Base-by-base conservation (phyloP, 441 rosid species). In the Erodium texanum region DNA sequence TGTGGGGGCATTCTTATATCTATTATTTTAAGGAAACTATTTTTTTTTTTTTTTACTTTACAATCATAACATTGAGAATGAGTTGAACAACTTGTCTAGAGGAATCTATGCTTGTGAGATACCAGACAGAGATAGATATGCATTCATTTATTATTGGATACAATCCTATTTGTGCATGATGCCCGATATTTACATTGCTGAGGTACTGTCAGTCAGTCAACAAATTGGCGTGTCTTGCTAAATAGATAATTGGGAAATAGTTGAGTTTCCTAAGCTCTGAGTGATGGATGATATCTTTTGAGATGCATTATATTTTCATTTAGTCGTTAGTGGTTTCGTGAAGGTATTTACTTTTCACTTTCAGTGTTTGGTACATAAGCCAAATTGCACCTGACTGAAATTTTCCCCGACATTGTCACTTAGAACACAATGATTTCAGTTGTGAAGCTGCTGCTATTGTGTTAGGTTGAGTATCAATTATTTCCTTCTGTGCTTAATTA, bases 181-280 rank as follows among this genome's bases (percentile, higher is more conserved):
- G 23, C 61, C 22, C 10, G 19, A 54, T 54, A 54, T 54, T 7
- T 58, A 9, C 63, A 58, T 7, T 22, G 63, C 29, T 58, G 29
- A 58, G 63, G 9, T 58, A 58, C 63, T 58, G 27, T 58, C 50
- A 43, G 50, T 43, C 29, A 58, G 63, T 58, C 63, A 19, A 22
- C 63, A 20, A 10, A 22, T 58, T 58, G 10, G 22, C 20, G 0
- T 58, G 63, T 8, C 63, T 58, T 58, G 27, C 15, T 12, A 58
- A 23, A 29, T 58, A 22, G 24, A 20, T 58, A 19, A 58, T 22
- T 58, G 29, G 29, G 24, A 58, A 58, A 22, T 58, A 22, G 23
- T 22, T 11, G 29, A 58, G 63, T 10, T 58, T 20, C 8, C 27
- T 22, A 15, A 58, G 5, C 14, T 58, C 24, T 20, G 62, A 54